Evolutionary conservation across 306 rosid species (phyloP), one percentile per base, ranked within the genome.

Genomic region (Vigna unguiculata): DNA sequence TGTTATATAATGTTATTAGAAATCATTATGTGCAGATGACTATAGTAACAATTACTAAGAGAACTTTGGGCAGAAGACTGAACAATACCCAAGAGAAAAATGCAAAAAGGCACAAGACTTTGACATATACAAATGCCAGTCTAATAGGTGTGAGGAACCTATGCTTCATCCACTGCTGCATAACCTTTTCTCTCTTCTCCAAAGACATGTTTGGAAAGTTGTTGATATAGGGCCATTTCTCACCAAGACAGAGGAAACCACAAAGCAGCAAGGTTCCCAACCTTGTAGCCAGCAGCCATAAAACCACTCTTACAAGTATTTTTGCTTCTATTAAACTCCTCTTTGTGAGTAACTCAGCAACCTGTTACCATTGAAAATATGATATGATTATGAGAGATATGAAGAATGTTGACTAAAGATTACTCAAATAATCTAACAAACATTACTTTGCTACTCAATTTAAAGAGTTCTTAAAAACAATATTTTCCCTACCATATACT

Each of bases 261-360:
- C 89, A 82, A 3, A 85, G 67, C 63, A 82, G 38, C 6, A 85
- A 54, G 69, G 89, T 82, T 7, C 89, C 89, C 28, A 85, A 47
- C 60, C 85, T 82, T 2, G 89, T 85, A 32, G 83, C 59, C 5
- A 85, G 78, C 38, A 85, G 64, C 86, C 84, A 85, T n/a, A 85
- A 48, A 72, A 85, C 46, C 78, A 85, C 83, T 61, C 86, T 82
- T 2, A 82, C 10, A 32, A 85, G 53, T 60, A 80, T 45, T 4
- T 82, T 41, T 66, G 86, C 84, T 72, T 85, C 89, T 52, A 15
- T 61, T 53, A 85, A 17, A 11, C 58, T 64, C 46, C 85, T 79
- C 70, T 79, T 48, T 53, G 20, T 74, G 9, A 85, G 19, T 15
- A n/a, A 3, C 68, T 85, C 85, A 52, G 86, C 86, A 60, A 82